Conservation (phyloP, 2,329 filamentous ascomycete species). For the Xylariales sp. region DNA sequence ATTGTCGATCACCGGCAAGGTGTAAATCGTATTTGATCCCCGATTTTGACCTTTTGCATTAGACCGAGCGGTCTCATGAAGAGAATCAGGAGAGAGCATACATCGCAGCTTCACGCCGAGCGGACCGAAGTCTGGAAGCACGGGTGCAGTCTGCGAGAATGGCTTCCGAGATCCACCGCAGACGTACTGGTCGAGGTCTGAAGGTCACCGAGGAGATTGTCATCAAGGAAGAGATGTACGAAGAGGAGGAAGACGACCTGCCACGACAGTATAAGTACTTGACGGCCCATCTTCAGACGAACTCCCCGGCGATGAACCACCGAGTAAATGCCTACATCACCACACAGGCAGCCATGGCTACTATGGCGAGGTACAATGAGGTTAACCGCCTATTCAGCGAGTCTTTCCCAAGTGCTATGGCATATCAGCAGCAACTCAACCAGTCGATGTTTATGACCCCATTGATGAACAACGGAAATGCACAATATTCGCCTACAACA, state of each 20-base stretch:
- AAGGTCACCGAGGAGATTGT: constrained; percentile 84
- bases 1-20: not conserved
- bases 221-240: constrained; percentile 90
- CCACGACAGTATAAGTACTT: constrained; percentile 62
- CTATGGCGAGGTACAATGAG: constrained; percentile 38
- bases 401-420: constrained; percentile 36
- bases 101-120: constrained; percentile 82
- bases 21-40: not conserved
- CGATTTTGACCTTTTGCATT: not conserved
- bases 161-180: constrained; percentile 88
- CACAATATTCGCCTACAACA: constrained; percentile 13
- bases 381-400: constrained; percentile 43
- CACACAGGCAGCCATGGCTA: constrained; percentile 38
- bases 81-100: constrained; percentile 87
- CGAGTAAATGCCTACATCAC: constrained; percentile 47
- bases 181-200: constrained; percentile 76
- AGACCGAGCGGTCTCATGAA: constrained; percentile 73
- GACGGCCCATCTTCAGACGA: constrained; percentile 57
- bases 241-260: constrained; percentile 83
- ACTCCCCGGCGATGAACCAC: constrained; percentile 56
- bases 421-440: constrained; percentile 25
- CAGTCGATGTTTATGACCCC: constrained; percentile 24
- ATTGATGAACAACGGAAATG: constrained; percentile 15
- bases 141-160: constrained; percentile 80
- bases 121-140: constrained; percentile 82